Percentiles rank a stretch among this genome's conserved stretches.
phyloP scores from a whole-genome alignment of 2,329 filamentous ascomycete species.

The Emericellopsis atlantica region DNA sequence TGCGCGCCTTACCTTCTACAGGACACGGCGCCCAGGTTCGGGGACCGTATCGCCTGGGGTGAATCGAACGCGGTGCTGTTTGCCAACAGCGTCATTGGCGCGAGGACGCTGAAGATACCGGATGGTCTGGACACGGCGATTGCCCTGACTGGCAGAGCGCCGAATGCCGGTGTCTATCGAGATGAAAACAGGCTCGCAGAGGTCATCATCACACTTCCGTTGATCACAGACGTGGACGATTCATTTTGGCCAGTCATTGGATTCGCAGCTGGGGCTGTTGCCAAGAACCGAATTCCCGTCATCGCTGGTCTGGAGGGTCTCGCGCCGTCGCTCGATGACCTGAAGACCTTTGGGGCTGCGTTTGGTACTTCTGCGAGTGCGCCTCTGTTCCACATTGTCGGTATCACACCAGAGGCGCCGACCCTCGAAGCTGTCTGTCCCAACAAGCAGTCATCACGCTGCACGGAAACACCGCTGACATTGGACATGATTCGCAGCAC shows the following conservation, averaged over 20 bases:
- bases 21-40: constrained; percentile 11
- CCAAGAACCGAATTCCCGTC: constrained; percentile 18
- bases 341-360: constrained; percentile 30
- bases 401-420: constrained; percentile 23
- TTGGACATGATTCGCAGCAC: neutral
- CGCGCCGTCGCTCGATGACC: constrained; percentile 12
- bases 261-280: constrained; percentile 18
- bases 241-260: constrained; percentile 24
- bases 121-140: constrained; percentile 29
- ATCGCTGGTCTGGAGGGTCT: constrained; percentile 17
- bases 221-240: constrained; percentile 16
- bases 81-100: constrained; percentile 30
- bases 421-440: constrained; percentile 2
- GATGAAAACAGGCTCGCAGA: constrained; percentile 22
- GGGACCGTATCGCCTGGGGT: constrained; percentile 28
- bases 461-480: neutral
- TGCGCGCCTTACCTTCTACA: constrained; percentile 27
- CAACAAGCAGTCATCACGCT: neutral
- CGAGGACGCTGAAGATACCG: constrained; percentile 29
- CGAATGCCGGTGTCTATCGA: constrained; percentile 30
- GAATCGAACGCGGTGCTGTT: constrained; percentile 32
- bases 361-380: constrained; percentile 27
- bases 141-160: constrained; percentile 31
- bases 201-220: constrained; percentile 19
- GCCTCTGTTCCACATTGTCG: constrained; percentile 29